Base-by-base conservation (phyloP, 257 asterid genomes). In the Solanum habrochaites region DNA sequence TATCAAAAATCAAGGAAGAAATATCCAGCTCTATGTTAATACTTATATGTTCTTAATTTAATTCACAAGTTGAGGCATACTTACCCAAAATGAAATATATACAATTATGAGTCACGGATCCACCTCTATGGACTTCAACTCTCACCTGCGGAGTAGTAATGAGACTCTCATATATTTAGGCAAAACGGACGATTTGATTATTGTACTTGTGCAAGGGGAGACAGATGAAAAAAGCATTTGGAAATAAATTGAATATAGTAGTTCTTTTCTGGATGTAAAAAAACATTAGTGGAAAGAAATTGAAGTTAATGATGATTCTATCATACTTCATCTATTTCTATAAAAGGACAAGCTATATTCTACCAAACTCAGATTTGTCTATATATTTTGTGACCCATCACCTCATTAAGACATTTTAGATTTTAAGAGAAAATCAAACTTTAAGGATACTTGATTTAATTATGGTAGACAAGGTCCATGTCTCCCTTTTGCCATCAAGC, bases 401-500 rank as follows among this genome's bases (percentile, higher is more conserved):
- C 35, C n/a, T 77, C 25, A 43, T 15, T 25, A 20, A 25, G 40
- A 25, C 4, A 77, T 43, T 77, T 77, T 43, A 72, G 29, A 72
- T 72, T 72, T 72, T 35, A 18, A 72, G 49, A 72, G 18, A 18
- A 72, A 72, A 72, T 37, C 29, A 5, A 10, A 72, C 81, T 20
- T 77, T 43, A 15, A 77, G 35, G 5, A 32, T 32, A 77, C 83
- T 62, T 77, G 64, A 77, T 77, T 77, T 25, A 5, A 77, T 73
- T n/a, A 85, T 88, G 85, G 20, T 5, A 86, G 88, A 87, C 70
- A 77, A 40, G 90, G 91, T 20, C 90, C 88, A n/a, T 88, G 90
- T 83, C 12, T 3, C 74, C 90, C 88, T 32, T 88, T 89, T 75
- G 88, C 88, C 71, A 84, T 88, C 13, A 67, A 27, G 40, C 40